Percentiles rank a stretch among this genome's conserved stretches.
Conservation (phyloP, 2,329 filamentous ascomycete genomes). For the Hypomyces rosellus region DNA sequence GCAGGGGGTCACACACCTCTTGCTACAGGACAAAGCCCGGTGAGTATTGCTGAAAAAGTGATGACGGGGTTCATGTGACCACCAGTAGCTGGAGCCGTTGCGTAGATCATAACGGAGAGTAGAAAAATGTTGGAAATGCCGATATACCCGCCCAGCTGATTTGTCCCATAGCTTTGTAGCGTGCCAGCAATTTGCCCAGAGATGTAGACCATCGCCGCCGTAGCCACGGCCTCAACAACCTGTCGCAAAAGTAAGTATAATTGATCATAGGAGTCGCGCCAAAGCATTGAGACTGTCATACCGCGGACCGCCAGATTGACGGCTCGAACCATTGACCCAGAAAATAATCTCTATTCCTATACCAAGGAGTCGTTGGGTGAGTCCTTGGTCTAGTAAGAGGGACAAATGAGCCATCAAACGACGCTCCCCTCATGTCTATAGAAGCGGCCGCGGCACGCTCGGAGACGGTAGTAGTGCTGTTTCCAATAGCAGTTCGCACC, state of each 20-base stretch:
- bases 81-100: constrained; percentile 41
- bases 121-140: constrained; percentile 34
- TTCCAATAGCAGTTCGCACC: too few relatives aligned
- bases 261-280: not conserved
- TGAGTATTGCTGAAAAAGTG: constrained; percentile 46
- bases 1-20: constrained; percentile 22
- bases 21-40: constrained; percentile 41
- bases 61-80: constrained; percentile 49
- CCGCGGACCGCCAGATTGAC: constrained; percentile 22
- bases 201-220: constrained; percentile 23
- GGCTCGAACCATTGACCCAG: constrained; percentile 19
- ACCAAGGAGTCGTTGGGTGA: constrained; percentile 17
- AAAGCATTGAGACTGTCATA: constrained; percentile 7
- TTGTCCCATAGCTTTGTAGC: constrained; percentile 22
- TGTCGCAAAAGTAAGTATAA: constrained; percentile 4
- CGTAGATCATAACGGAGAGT: constrained; percentile 43
- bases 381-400: constrained; percentile 12
- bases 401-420: constrained; percentile 19
- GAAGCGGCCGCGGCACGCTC: not conserved
- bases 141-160: constrained; percentile 24
- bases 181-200: constrained; percentile 26
- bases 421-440: constrained; percentile 7
- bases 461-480: not conserved
- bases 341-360: constrained; percentile 19
- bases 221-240: constrained; percentile 26